These are phyloP conservation scores for Ceratobasidium theobromae DNA, from an alignment of 1,284 basidiomycete species.

Conservation along the genomic window DNA sequence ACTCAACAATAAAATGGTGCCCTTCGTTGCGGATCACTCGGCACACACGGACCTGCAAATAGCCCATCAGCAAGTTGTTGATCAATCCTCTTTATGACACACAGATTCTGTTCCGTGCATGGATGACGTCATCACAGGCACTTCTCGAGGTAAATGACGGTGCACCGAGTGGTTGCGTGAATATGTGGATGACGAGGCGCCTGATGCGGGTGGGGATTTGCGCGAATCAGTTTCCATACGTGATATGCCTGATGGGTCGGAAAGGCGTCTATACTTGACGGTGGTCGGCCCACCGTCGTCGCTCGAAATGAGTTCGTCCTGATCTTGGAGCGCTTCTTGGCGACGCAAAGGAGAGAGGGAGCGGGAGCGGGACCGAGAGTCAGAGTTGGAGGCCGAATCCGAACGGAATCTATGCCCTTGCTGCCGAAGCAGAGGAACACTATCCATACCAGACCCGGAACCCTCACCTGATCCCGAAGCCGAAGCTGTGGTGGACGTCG, in stretches of 20 bases:
- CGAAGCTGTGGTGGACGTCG: background rate
- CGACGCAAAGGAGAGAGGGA: conserved; percentile 14
- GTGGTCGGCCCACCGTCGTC: conserved; percentile 6
- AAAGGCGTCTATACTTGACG: conserved; percentile 11
- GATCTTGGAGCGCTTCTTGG: conserved; percentile 6
- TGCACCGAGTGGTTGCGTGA: background rate
- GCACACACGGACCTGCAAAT: conserved; percentile 71
- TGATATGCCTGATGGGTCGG: conserved; percentile 6
- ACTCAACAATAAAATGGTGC: conserved; percentile 41
- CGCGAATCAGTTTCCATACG: conserved; percentile 27
- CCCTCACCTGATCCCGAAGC: conserved; percentile 4
- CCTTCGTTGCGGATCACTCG: conserved; percentile 69
- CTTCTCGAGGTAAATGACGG: background rate
- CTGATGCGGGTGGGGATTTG: conserved; percentile 6
- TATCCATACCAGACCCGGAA: conserved; percentile 17
- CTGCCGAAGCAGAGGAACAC: conserved; percentile 5
- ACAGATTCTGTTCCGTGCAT: conserved; percentile 30
- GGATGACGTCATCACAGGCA: conserved; percentile 19
- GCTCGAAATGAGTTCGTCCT: conserved; percentile 23
- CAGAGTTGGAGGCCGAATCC: conserved; percentile 11
- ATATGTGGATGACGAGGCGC: background rate
- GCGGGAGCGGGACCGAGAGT: conserved; percentile 11
- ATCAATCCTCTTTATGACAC: background rate
- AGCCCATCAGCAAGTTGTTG: background rate
- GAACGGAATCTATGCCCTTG: background rate